phyloP scores from a whole-genome alignment of 2,329 filamentous ascomycete genomes.

The Alternaria gaisen region DNA sequence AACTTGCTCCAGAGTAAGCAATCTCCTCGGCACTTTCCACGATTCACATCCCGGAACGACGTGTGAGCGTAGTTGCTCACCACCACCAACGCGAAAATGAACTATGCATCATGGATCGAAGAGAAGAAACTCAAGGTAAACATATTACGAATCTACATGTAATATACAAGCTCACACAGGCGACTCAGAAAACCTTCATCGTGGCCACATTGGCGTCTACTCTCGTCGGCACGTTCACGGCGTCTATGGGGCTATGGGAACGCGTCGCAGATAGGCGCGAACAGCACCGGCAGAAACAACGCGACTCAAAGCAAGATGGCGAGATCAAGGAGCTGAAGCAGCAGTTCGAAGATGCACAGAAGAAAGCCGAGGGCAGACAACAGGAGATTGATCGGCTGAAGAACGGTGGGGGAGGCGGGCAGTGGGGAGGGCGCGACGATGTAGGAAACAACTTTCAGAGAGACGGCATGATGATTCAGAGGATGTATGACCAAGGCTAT shows the following conservation, averaged over 20 bases:
- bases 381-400: constrained; percentile 35
- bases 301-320: constrained; percentile 45
- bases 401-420: constrained; percentile 17
- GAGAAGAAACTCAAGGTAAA: constrained; percentile 55
- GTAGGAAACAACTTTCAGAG: constrained; percentile 44
- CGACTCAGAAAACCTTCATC: constrained; percentile 55
- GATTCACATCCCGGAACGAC: neutral
- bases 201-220: constrained; percentile 56
- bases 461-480: constrained; percentile 47
- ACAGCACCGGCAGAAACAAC: constrained; percentile 52
- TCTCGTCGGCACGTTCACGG: constrained; percentile 56
- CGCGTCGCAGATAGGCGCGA: constrained; percentile 49
- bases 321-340: constrained; percentile 46
- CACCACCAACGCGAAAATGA: constrained; percentile 44
- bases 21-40: neutral
- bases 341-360: constrained; percentile 42
- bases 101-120: constrained; percentile 57
- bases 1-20: neutral
- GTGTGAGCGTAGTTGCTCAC: constrained; percentile 11
- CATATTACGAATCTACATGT: neutral
- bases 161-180: neutral
- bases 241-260: constrained; percentile 56
- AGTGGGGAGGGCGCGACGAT: constrained; percentile 32
- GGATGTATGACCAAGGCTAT: constrained; percentile 51
- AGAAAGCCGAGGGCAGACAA: constrained; percentile 35